Percentiles rank a stretch among this genome's conserved stretches.
Evolutionary conservation across 768 basidiomycete genomes (phyloP).

Genomic region (Cyclocybe cylindracea): DNA sequence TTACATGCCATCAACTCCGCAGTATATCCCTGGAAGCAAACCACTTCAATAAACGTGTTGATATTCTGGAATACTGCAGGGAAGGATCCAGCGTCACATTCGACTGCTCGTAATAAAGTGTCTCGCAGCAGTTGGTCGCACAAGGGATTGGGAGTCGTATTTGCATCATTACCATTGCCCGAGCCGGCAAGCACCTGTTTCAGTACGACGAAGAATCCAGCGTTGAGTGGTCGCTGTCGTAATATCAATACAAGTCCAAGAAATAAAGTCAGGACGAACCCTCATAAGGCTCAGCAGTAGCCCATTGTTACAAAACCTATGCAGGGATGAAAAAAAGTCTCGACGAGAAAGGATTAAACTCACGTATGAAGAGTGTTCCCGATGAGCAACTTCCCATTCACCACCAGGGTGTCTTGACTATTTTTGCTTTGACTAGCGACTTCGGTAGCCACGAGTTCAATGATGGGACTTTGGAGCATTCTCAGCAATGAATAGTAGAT

Average conservation of each 20-base stretch:
- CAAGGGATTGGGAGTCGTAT: conserved; percentile 30
- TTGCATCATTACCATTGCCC: conserved; percentile 27
- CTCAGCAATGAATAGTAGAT: not conserved
- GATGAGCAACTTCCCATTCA: conserved; percentile 58
- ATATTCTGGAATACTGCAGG: conserved; percentile 61
- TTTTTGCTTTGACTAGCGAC: conserved; percentile 47
- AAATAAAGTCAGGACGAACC: conserved; percentile 30
- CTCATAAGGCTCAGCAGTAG: conserved; percentile 59
- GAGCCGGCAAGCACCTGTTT: conserved; percentile 42
- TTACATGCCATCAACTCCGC: conserved; percentile 57
- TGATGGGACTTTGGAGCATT: conserved; percentile 41
- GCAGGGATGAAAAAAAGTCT: not conserved
- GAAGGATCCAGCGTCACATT: conserved; percentile 50
- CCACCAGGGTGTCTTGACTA: conserved; percentile 57
- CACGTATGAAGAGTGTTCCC: conserved; percentile 52
- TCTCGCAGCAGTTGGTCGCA: conserved; percentile 59
- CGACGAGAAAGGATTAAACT: conserved; percentile 12
- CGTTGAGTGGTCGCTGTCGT: conserved; percentile 44
- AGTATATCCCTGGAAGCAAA: conserved; percentile 55
- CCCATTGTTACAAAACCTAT: conserved; percentile 59
- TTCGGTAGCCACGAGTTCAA: conserved; percentile 52
- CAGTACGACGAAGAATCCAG: conserved; percentile 54
- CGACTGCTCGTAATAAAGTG: conserved; percentile 45
- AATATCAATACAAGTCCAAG: not conserved
- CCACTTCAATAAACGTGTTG: conserved; percentile 54